Conservation (phyloP, 495 filamentous ascomycete genomes). For the Talaromyces liani region DNA sequence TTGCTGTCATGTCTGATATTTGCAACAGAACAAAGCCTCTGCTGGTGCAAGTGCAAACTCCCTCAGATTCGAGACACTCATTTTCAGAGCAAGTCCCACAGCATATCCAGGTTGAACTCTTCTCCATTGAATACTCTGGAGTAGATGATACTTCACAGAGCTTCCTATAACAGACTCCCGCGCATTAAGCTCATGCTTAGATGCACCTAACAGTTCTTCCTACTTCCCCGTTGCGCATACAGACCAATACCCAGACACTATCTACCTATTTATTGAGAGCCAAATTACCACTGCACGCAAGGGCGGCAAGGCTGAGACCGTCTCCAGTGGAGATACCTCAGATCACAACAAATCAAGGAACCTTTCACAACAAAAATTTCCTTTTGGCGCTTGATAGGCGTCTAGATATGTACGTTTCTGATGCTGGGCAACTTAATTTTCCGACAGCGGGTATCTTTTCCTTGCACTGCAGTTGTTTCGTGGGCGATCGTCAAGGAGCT, state of each 20-base stretch:
- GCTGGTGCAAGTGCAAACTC: not conserved
- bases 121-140: not conserved
- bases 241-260: not conserved
- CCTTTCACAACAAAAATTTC: not conserved
- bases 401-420: not conserved
- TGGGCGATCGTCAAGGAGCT: slow-evolving; percentile 4
- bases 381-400: not conserved
- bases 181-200: not conserved
- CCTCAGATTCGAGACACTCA: not conserved
- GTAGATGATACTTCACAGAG: slow-evolving; percentile 5
- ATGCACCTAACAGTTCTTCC: slow-evolving; percentile 1
- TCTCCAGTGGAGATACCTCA: not conserved
- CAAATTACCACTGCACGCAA: not conserved
- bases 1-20: no score
- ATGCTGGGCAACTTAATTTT: not conserved
- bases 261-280: not conserved
- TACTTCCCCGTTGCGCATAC: not conserved
- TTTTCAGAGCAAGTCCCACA: not conserved
- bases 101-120: not conserved
- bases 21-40: not conserved
- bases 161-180: not conserved
- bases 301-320: not conserved
- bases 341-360: not conserved
- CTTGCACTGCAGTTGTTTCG: not conserved
- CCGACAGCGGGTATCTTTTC: not conserved